A percentile compares a stretch with the other conserved stretches of the same genome.
These are phyloP conservation scores for Zygosaccharomyces rouxii DNA, from an alignment of 805 yeast genomes.

Conservation along the genomic window DNA sequence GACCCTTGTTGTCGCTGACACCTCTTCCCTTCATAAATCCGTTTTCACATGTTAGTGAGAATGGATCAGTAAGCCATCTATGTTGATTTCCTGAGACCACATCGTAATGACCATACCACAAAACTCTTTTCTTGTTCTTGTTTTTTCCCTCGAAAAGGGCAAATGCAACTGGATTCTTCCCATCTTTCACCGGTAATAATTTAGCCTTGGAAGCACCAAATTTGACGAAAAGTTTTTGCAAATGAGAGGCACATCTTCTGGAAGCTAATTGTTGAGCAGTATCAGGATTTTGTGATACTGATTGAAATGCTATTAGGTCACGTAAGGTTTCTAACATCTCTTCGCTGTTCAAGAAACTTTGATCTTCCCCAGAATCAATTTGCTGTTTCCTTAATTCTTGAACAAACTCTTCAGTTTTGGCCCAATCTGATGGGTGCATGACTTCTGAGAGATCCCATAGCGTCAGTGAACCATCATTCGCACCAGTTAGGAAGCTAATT, in stretches of 20 bases:
- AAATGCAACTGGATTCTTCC: conserved; percentile 75
- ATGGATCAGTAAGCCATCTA: conserved; percentile 79
- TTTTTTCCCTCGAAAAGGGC: conserved; percentile 54
- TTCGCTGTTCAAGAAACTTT: conserved; percentile 45
- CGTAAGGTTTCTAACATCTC: conserved; percentile 58
- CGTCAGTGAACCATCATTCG: conserved; percentile 60
- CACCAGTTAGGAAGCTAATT: conserved; percentile 60
- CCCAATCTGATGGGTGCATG: conserved; percentile 7
- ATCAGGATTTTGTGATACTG: conserved; percentile 72
- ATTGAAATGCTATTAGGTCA: conserved; percentile 60
- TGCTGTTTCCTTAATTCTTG: neutral
- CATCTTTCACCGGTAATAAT: conserved; percentile 66
- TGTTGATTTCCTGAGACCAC: conserved; percentile 68
- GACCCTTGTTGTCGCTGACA: conserved; percentile 93
- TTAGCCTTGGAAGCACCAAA: conserved; percentile 68
- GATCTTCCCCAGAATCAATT: conserved; percentile 8
- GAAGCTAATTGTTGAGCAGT: conserved; percentile 58
- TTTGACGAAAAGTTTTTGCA: conserved; percentile 55
- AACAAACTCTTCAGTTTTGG: conserved; percentile 4
- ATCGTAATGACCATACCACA: conserved; percentile 97
- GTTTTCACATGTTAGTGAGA: conserved; percentile 64
- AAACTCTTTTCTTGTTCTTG: conserved; percentile 41
- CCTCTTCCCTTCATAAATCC: conserved; percentile 92
- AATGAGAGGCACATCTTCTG: conserved; percentile 76
- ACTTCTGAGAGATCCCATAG: conserved; percentile 54